phyloP scores from a whole-genome alignment of 768 basidiomycete species.

The Podaxis sp. region DNA sequence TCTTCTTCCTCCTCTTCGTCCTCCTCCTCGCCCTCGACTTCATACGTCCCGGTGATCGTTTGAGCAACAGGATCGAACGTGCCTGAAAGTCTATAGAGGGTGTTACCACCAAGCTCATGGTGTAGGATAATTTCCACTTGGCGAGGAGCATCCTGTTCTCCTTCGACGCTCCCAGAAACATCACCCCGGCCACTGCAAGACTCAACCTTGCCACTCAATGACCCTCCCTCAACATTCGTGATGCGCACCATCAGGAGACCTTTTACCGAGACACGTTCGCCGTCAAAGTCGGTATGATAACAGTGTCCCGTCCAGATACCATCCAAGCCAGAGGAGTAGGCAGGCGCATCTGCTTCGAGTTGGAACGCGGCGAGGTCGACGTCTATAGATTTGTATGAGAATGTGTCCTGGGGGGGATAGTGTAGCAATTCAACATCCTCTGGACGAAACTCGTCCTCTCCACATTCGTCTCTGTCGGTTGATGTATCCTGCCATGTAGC shows the following conservation, averaged over 20 bases:
- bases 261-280: slow-evolving; percentile 19
- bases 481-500: slow-evolving; percentile 25
- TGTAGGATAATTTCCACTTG: neutral
- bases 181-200: neutral
- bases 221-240: neutral
- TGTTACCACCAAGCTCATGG: neutral
- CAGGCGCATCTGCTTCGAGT: slow-evolving; percentile 18
- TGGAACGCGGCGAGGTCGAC: slow-evolving; percentile 23
- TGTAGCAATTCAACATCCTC: slow-evolving; percentile 26
- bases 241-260: neutral
- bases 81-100: neutral
- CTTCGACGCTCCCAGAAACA: neutral
- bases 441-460: slow-evolving; percentile 15
- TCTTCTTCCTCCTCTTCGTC: neutral
- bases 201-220: neutral
- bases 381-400: slow-evolving; percentile 28
- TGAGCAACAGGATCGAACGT: slow-evolving; percentile 14
- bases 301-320: slow-evolving; percentile 35
- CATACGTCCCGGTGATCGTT: slow-evolving; percentile 20
- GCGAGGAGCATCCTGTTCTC: neutral
- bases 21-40: slow-evolving; percentile 12
- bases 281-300: slow-evolving; percentile 21
- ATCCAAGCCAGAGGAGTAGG: slow-evolving; percentile 16
- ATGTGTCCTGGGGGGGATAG: slow-evolving; percentile 32
- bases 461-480: slow-evolving; percentile 15